Percentiles rank a stretch among this genome's conserved stretches.
These are phyloP conservation scores for Cucurbita argyrosperma DNA, from an alignment of 306 rosid species.

Conservation along the genomic window DNA sequence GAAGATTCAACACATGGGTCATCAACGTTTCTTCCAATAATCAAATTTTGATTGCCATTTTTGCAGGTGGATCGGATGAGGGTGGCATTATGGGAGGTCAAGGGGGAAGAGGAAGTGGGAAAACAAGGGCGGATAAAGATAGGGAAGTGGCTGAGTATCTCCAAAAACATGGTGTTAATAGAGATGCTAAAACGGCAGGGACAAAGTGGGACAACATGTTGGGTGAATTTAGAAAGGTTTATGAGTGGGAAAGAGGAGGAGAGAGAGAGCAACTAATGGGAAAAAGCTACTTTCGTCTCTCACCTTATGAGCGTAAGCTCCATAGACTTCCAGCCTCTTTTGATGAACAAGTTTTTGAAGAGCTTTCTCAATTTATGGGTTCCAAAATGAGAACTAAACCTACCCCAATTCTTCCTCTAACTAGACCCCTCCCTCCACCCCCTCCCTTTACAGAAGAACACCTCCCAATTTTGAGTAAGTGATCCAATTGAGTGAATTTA, in stretches of 20 bases:
- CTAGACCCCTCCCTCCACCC: slow-evolving; percentile 37
- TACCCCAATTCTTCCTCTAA: slow-evolving; percentile 17
- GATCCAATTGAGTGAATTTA: neutral
- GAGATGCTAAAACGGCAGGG: slow-evolving; percentile 83
- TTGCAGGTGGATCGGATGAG: neutral
- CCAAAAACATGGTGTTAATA: slow-evolving; percentile 50
- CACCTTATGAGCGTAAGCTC: slow-evolving; percentile 86
- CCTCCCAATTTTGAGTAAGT: slow-evolving; percentile 35
- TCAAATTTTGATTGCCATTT: neutral
- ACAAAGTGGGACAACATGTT: slow-evolving; percentile 98
- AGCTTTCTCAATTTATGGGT: slow-evolving; percentile 84
- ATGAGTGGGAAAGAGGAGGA: slow-evolving; percentile 91
- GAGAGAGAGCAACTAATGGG: slow-evolving; percentile 63
- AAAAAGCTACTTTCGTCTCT: slow-evolving; percentile 86
- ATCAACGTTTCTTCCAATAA: neutral
- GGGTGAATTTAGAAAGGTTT: slow-evolving; percentile 90
- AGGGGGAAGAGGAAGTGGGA: slow-evolving; percentile 28
- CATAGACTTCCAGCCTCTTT: slow-evolving; percentile 91
- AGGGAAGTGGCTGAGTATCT: slow-evolving; percentile 78
- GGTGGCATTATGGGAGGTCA: slow-evolving; percentile 2
- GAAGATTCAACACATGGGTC: neutral
- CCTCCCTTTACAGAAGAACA: slow-evolving; percentile 60
- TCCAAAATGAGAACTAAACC: slow-evolving; percentile 56
- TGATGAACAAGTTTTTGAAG: slow-evolving; percentile 92
- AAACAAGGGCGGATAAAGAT: slow-evolving; percentile 87